Evolutionary conservation across 352 stramenopile genomes (phyloP), one percentile per base, ranked within the genome.

Genomic region (Pythium dissotocum): DNA sequence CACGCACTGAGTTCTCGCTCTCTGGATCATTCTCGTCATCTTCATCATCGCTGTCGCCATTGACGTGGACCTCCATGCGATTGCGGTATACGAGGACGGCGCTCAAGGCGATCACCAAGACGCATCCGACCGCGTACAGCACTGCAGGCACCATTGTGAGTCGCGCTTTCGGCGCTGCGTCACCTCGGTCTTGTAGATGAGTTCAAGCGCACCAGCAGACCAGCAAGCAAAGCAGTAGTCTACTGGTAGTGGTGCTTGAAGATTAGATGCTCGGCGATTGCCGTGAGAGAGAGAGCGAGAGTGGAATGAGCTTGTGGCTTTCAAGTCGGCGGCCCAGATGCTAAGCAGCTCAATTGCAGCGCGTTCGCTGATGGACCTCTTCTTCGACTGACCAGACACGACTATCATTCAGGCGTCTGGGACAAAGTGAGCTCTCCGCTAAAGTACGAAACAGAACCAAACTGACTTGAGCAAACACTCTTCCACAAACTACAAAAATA

Each of bases 21-120:
- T n/a, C 58, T 14, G n/a, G 10, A 7, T 67, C 58, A 36, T 55
- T 53, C 3, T 72, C 59, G 9, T 73, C 67, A n/a, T 69, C 66
- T 28, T 72, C 67, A 38, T 68, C 61, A 12, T 73, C 67, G 55
- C 61, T 65, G 1, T 56, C 60, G 0, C 38, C 35, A 52, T 21
- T 53, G 24, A 56, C 59, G 18, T 66, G 44, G 18, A 71, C 30
- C 18, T 36, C n/a, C 16, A 6, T 1, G 2, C 61, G 61, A n/a
- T 21, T n/a, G 13, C 60, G 67, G 21, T 62, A 73, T 26, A 35
- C 67, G n/a, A 32, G 30, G 1, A 54, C 28, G 6, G 53, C 18
- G 2, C 42, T 33, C 2, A 51, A 21, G 1, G 54, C 44, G 44
- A 72, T 24, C 32, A 68, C 7, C 40, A 64, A 26, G 54, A 55